These are phyloP conservation scores for Lophiostoma macrostomum DNA, from an alignment of 495 filamentous ascomycete species.

Conservation along the genomic window DNA sequence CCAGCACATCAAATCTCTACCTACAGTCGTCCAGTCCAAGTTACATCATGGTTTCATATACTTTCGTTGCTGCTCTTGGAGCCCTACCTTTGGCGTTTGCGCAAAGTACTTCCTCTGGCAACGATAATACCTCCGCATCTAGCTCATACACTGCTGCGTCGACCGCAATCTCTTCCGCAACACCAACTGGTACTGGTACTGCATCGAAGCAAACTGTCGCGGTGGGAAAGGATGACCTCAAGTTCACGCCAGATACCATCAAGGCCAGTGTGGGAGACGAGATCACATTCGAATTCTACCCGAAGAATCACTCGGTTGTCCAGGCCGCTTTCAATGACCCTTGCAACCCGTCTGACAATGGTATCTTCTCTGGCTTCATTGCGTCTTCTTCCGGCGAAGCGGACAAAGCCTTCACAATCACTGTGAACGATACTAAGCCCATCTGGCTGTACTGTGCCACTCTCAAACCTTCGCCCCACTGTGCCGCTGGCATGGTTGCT, in stretches of 20 bases:
- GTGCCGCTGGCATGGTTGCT: constrained; percentile 34
- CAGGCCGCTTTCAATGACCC: constrained; percentile 56
- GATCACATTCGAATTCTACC: constrained; percentile 61
- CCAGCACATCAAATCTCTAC: no score
- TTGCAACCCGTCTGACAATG: constrained; percentile 50
- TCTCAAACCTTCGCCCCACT: constrained; percentile 26
- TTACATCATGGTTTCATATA: constrained; percentile 15
- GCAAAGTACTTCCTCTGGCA: background rate
- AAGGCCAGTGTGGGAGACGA: constrained; percentile 52
- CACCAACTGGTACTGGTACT: background rate
- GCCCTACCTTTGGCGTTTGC: constrained; percentile 4
- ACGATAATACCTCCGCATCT: background rate
- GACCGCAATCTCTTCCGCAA: background rate
- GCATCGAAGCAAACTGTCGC: constrained; percentile 45
- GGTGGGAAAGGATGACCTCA: constrained; percentile 50
- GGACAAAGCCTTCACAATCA: constrained; percentile 33
- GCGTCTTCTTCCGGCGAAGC: background rate
- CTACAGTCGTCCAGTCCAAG: no score
- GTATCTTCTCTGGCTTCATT: constrained; percentile 32
- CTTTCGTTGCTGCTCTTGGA: constrained; percentile 18
- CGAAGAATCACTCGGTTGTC: constrained; percentile 60
- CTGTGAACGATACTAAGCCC: constrained; percentile 31
- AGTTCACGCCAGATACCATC: constrained; percentile 53
- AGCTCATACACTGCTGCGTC: background rate
- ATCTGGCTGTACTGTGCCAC: constrained; percentile 39